Base-by-base conservation (phyloP, 2,329 filamentous ascomycete genomes). In the Alternaria triticimaculans region DNA sequence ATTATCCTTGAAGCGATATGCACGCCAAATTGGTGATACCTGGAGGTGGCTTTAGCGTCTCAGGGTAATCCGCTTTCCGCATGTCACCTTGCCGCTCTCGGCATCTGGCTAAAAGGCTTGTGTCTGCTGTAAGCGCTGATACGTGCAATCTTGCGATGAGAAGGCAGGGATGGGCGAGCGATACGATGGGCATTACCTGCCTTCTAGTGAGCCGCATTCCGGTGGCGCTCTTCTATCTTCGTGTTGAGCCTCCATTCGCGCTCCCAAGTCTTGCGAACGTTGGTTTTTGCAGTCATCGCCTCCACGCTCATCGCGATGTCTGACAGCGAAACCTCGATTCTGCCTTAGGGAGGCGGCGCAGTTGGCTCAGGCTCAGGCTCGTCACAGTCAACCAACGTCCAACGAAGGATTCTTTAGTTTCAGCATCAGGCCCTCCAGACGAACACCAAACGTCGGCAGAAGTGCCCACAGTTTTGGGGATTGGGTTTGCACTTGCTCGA, bases 201-300 rank as follows among this genome's bases (percentile, higher is more conserved):
- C 62, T 51, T 55, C 59, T 60, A 55, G 64, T 71, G 75, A 79
- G 74, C 76, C 76, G 76, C 75, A 77, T 72, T 55, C 46, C 48
- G 30, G 49, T 60, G 63, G 58, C 65, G 68, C 69, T 66, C 68
- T 53, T 62, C 54, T 61, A 66, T 55, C 25, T 62, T 72, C 67
- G 75, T 75, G 73, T 69, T 73, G 67, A 72, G 68, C 62, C 71
- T 74, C 25, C 43, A 77, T 78, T 75, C 69, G 77, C 64, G 65
- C 69, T 60, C 49, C 44, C 21, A 37, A 18, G 37, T 51, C 62
- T 62, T 63, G 56, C 46, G 44, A 18, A 43, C 65, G 71, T 70
- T 72, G 67, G 64, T 45, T 46, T 49, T 60, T 63, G 23, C 21
- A 59, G 37, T 2, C 69, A 68, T 62, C 37, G 68, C 69, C 70